phyloP scores from a whole-genome alignment of 257 asterid genomes.

The Schizonepeta tenuifolia region DNA sequence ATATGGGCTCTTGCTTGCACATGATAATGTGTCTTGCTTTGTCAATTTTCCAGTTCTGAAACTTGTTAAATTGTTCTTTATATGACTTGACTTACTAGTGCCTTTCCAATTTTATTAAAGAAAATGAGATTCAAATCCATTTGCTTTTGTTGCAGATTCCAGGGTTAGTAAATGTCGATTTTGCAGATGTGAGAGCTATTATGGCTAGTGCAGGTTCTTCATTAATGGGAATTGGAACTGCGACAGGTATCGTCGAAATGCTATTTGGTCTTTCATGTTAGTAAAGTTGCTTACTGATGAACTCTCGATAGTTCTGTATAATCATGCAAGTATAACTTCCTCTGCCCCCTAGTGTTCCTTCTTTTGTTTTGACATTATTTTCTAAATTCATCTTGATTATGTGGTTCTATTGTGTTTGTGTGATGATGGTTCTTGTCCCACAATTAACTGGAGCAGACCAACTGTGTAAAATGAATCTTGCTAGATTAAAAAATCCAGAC shows the following conservation, averaged over 20 bases:
- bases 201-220: conserved; percentile 99
- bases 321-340: conserved; percentile 14
- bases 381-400: neutral
- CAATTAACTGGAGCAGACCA: too few species aligned
- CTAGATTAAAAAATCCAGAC: too few species aligned
- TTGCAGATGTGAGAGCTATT: conserved; percentile 97
- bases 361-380: neutral
- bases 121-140: conserved; percentile 1
- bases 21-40: conserved; percentile 2
- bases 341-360: neutral
- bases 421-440: neutral
- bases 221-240: conserved; percentile 98
- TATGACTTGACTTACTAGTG: conserved; percentile 3
- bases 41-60: conserved; percentile 4
- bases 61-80: conserved; percentile 10
- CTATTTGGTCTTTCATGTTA: conserved; percentile 21
- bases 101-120: conserved; percentile 21
- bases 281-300: conserved; percentile 10
- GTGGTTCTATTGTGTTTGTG: neutral
- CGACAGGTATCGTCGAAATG: conserved; percentile 66
- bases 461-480: too few species aligned
- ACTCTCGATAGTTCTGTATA: conserved; percentile 15
- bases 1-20: conserved; percentile 6
- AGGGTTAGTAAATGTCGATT: conserved; percentile 96
- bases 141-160: conserved; percentile 76